These are phyloP conservation scores for Apium graveolens DNA, from an alignment of 129 eudicot species.

Conservation along the genomic window DNA sequence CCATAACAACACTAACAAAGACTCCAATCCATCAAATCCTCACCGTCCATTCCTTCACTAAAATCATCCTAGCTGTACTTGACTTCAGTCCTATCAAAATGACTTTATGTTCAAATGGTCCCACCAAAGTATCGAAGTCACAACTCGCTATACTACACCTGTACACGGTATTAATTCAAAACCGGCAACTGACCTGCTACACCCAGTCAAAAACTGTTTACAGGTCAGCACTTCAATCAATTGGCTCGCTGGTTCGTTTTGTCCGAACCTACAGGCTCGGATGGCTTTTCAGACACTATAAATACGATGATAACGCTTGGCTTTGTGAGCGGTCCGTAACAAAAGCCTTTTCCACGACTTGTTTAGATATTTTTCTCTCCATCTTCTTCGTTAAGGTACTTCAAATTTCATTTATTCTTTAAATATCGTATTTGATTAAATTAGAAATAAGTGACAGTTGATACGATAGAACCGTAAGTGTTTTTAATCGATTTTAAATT, in stretches of 20 bases:
- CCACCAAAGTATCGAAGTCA: background rate
- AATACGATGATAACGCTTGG: conserved; percentile 5
- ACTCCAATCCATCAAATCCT: background rate
- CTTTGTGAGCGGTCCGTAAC: conserved; percentile 4
- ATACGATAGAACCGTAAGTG: too few relatives aligned
- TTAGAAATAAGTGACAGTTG: background rate
- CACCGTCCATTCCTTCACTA: background rate
- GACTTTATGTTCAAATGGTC: background rate
- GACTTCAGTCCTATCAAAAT: conserved; percentile 4
- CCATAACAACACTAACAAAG: background rate
- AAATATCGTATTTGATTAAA: background rate
- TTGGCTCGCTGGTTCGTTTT: conserved; percentile 15
- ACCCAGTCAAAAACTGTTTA: conserved; percentile 1
- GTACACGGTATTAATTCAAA: conserved; percentile 14
- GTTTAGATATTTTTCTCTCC: background rate
- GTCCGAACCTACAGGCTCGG: conserved; percentile 21
- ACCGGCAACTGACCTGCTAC: conserved; percentile 23
- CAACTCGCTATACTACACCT: conserved; percentile 11
- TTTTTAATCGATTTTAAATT: too few relatives aligned
- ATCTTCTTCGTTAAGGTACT: background rate
- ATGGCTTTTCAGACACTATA: conserved; percentile 9
- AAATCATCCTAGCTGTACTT: background rate
- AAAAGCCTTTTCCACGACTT: background rate
- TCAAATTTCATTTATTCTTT: background rate
- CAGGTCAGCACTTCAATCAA: conserved; percentile 15